Evolutionary conservation across 805 yeast genomes (phyloP).

Genomic region (Wickerhamiella qilinensis): DNA sequence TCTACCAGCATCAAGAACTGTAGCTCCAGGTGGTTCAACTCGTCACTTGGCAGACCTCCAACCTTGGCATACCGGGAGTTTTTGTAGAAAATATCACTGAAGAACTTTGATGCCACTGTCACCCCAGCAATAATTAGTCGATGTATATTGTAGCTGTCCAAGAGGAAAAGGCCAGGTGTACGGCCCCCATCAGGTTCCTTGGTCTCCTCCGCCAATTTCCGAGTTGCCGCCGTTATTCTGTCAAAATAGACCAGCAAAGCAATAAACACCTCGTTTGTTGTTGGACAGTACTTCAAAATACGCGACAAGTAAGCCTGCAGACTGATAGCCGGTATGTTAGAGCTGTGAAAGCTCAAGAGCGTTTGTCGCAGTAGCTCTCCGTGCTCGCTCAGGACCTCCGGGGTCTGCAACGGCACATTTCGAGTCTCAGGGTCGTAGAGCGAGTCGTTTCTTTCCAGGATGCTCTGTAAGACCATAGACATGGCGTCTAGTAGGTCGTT

Average conservation of each 20-base stretch:
- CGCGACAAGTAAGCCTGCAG: slow-evolving; percentile 79
- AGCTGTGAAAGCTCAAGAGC: slow-evolving; percentile 84
- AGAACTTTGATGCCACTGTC: slow-evolving; percentile 89
- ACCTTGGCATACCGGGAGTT: slow-evolving; percentile 85
- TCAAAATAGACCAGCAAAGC: slow-evolving; percentile 87
- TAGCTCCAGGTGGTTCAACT: slow-evolving; percentile 71
- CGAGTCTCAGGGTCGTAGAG: slow-evolving; percentile 45
- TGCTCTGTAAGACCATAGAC: slow-evolving; percentile 67
- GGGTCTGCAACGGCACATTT: slow-evolving; percentile 9
- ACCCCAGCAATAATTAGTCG: slow-evolving; percentile 86
- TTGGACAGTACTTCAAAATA: slow-evolving; percentile 91
- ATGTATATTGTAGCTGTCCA: slow-evolving; percentile 93
- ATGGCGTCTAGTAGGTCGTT: slow-evolving; percentile 71
- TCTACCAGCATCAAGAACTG: slow-evolving; percentile 76
- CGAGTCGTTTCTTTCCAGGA: slow-evolving; percentile 78
- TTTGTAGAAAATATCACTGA: slow-evolving; percentile 86
- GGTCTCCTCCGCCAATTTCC: slow-evolving; percentile 17
- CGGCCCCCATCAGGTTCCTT: slow-evolving; percentile 5
- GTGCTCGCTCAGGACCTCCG: slow-evolving; percentile 16
- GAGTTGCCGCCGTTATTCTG: slow-evolving; percentile 74
- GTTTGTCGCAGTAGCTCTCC: slow-evolving; percentile 13
- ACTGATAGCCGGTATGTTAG: slow-evolving; percentile 90
- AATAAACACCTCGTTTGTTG: slow-evolving; percentile 91
- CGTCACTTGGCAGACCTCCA: slow-evolving; percentile 81
- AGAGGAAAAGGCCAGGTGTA: slow-evolving; percentile 59